Conservation (phyloP, 495 filamentous ascomycete species). For the Neurospora sp. region DNA sequence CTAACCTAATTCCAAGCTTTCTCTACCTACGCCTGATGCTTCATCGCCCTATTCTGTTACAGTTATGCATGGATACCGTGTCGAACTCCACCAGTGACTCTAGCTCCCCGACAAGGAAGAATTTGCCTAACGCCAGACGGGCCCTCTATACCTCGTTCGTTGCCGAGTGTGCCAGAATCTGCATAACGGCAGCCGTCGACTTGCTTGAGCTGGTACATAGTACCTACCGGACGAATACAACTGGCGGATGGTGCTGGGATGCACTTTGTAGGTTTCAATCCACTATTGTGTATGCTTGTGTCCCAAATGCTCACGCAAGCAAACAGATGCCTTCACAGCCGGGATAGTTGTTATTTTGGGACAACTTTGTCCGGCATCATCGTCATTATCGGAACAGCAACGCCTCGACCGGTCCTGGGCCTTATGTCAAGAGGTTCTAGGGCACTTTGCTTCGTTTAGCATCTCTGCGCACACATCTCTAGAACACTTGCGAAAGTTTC, state of each 20-base stretch:
- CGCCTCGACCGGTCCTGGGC: constrained; percentile 9
- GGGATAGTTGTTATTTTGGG: constrained; percentile 29
- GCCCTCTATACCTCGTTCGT: constrained; percentile 29
- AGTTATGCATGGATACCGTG: constrained; percentile 28
- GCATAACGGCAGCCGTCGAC: constrained; percentile 31
- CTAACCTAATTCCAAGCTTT: constrained; percentile 22
- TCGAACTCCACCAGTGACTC: constrained; percentile 1
- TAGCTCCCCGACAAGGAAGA: background rate
- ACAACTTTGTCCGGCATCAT: constrained; percentile 3
- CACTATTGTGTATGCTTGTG: background rate
- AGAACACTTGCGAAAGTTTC: constrained; percentile 9
- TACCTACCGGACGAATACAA: constrained; percentile 28
- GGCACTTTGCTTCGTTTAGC: constrained; percentile 13
- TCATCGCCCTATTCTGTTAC: constrained; percentile 38
- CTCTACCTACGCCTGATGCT: constrained; percentile 36
- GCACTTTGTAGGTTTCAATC: constrained; percentile 28
- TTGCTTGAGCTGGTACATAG: constrained; percentile 28
- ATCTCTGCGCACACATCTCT: constrained; percentile 12
- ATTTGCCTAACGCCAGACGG: constrained; percentile 9
- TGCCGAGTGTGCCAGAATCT: constrained; percentile 28
- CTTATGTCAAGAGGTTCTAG: constrained; percentile 9
- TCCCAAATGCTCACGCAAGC: background rate
- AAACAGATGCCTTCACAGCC: constrained; percentile 32
- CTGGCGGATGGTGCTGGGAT: constrained; percentile 41
- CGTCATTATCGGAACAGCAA: constrained; percentile 1